phyloP scores from a whole-genome alignment of 106 monocot species.

The Iris macrosiphon region DNA sequence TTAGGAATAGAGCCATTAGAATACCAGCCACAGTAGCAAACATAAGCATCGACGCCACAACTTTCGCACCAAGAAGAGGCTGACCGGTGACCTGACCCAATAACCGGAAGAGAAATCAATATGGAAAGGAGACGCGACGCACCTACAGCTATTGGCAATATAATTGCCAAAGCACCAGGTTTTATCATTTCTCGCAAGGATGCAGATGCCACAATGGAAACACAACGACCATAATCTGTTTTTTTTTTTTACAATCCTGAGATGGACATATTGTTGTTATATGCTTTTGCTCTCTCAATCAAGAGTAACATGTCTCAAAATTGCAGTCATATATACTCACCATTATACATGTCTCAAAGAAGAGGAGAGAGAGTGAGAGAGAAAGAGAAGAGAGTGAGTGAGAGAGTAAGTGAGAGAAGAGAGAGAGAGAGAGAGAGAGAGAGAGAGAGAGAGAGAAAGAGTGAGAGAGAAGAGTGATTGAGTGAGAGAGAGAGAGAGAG shows the following conservation, averaged over 20 bases:
- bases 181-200: conserved; percentile 98
- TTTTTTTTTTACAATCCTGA: conserved; percentile 96
- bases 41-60: conserved; percentile 93
- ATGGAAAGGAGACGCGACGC: conserved; percentile 21
- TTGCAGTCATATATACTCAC: too few relatives aligned
- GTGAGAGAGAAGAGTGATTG: too few relatives aligned
- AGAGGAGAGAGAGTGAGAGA: too few relatives aligned
- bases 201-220: conserved; percentile 95
- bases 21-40: conserved; percentile 92
- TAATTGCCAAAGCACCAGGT: conserved; percentile 83
- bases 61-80: conserved; percentile 89
- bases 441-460: too few relatives aligned
- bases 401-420: too few relatives aligned
- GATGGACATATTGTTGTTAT: neutral
- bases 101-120: conserved; percentile 54
- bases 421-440: too few relatives aligned
- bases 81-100: conserved; percentile 73
- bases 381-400: too few relatives aligned
- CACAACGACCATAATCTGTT: conserved; percentile 95
- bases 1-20: conserved; percentile 95
- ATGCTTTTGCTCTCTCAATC: conserved; percentile 6
- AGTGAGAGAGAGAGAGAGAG: too few relatives aligned
- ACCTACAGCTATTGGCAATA: conserved; percentile 81
- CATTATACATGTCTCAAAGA: too few relatives aligned
- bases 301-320: neutral